phyloP scores from a whole-genome alignment of 306 rosid genomes.

The Malus asiatica region DNA sequence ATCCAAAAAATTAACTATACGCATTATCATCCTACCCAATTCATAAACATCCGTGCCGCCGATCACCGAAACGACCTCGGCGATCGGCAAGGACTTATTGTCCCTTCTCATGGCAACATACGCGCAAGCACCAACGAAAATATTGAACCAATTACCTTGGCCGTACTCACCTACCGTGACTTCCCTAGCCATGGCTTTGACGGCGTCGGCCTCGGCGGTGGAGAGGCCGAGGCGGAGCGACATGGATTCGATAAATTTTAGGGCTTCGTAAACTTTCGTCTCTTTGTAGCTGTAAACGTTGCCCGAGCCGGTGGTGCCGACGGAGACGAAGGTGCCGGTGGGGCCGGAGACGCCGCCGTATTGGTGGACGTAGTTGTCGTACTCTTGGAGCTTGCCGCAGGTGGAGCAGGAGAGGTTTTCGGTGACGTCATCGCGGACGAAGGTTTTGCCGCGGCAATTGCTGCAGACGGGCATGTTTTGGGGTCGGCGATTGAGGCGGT shows the following conservation, averaged over 20 bases:
- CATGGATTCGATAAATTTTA: slow-evolving; percentile 33
- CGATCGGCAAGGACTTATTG: slow-evolving; percentile 41
- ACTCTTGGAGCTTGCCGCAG: slow-evolving; percentile 47
- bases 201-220: slow-evolving; percentile 17
- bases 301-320: slow-evolving; percentile 25
- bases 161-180: slow-evolving; percentile 67
- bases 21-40: slow-evolving; percentile 54
- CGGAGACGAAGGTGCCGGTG: slow-evolving; percentile 42
- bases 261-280: slow-evolving; percentile 40
- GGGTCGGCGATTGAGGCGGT: background rate
- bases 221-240: slow-evolving; percentile 36
- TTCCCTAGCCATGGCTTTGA: slow-evolving; percentile 33
- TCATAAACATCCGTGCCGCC: slow-evolving; percentile 44
- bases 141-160: slow-evolving; percentile 53
- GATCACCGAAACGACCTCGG: slow-evolving; percentile 40
- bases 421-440: slow-evolving; percentile 34
- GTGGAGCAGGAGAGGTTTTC: slow-evolving; percentile 28
- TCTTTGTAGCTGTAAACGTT: slow-evolving; percentile 31
- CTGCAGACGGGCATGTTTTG: slow-evolving; percentile 14
- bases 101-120: slow-evolving; percentile 57
- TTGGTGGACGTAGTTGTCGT: slow-evolving; percentile 45
- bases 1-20: slow-evolving; percentile 42
- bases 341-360: slow-evolving; percentile 45
- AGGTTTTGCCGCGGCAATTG: slow-evolving; percentile 24
- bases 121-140: slow-evolving; percentile 62